A percentile compares a stretch with the other conserved stretches of the same genome.
Evolutionary conservation across 495 filamentous ascomycete genomes (phyloP).

Genomic region (Zalerion maritima): DNA sequence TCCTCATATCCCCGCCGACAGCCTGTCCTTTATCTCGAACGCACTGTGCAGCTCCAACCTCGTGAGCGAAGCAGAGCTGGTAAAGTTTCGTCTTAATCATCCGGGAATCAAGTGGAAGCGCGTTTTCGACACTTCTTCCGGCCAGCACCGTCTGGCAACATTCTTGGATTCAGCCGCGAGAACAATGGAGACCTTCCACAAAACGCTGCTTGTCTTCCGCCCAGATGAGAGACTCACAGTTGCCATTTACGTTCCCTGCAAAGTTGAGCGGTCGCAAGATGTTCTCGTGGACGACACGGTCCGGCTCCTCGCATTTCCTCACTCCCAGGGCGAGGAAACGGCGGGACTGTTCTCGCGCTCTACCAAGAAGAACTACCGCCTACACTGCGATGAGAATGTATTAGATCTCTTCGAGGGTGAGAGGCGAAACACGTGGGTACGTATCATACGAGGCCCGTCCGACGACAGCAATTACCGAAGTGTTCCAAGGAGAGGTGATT

Average conservation of each 20-base stretch:
- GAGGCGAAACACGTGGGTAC: constrained; percentile 30
- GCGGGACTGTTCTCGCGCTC: constrained; percentile 21
- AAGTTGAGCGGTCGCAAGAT: constrained; percentile 22
- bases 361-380: constrained; percentile 29
- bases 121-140: constrained; percentile 22
- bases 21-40: constrained; percentile 26
- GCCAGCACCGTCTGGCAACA: constrained; percentile 21
- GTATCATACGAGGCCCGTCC: constrained; percentile 17
- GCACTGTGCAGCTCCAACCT: constrained; percentile 26
- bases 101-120: constrained; percentile 29
- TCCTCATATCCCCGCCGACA: constrained; percentile 14
- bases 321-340: constrained; percentile 22
- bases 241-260: constrained; percentile 33
- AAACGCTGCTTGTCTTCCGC: constrained; percentile 29
- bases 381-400: constrained; percentile 26
- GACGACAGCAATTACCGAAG: constrained; percentile 25
- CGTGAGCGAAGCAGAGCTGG: constrained; percentile 17
- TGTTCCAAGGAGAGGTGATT: constrained; percentile 15
- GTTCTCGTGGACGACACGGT: constrained; percentile 24
- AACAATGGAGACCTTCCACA: constrained; percentile 27
- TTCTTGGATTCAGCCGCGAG: constrained; percentile 21
- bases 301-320: constrained; percentile 34
- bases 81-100: constrained; percentile 21
- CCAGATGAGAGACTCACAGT: constrained; percentile 33
- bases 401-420: constrained; percentile 31